Conservation (phyloP, 352 stramenopile species). For the Globisporangium cylindrosporum region DNA sequence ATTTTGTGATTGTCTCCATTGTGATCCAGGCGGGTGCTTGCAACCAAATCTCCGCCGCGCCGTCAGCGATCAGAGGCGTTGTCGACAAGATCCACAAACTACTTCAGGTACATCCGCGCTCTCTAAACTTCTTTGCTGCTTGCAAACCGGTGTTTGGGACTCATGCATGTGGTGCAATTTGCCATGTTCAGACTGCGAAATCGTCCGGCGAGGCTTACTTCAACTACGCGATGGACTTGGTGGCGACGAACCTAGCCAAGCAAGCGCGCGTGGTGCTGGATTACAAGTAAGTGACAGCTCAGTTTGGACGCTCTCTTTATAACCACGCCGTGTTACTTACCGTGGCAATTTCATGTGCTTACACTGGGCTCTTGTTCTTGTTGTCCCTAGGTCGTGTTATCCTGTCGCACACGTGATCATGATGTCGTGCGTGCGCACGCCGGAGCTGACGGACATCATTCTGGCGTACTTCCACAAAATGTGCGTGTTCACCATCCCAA, state of each 20-base stretch:
- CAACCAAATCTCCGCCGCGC: conserved; percentile 75
- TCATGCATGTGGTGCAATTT: neutral
- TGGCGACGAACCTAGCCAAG: conserved; percentile 68
- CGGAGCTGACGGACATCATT: conserved; percentile 68
- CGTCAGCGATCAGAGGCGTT: conserved; percentile 57
- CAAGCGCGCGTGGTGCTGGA: conserved; percentile 63
- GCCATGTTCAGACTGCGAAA: conserved; percentile 41
- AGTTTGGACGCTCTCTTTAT: neutral
- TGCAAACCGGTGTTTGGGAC: neutral
- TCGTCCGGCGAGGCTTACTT: conserved; percentile 56
- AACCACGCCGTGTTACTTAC: no score
- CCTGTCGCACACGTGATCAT: conserved; percentile 74
- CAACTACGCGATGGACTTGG: conserved; percentile 68
- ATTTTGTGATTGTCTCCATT: neutral
- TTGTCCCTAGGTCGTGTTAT: conserved; percentile 48
- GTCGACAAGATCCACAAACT: conserved; percentile 70
- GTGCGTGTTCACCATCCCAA: conserved; percentile 71
- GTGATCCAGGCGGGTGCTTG: conserved; percentile 56
- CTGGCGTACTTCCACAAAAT: conserved; percentile 73
- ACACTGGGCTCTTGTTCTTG: neutral
- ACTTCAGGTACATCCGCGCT: conserved; percentile 35
- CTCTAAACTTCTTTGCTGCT: neutral
- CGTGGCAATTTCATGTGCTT: conserved; percentile 1
- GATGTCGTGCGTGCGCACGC: conserved; percentile 70
- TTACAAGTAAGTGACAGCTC: conserved; percentile 56